phyloP scores from a whole-genome alignment of 208 protist species.

The Cochliopodium minus region DNA sequence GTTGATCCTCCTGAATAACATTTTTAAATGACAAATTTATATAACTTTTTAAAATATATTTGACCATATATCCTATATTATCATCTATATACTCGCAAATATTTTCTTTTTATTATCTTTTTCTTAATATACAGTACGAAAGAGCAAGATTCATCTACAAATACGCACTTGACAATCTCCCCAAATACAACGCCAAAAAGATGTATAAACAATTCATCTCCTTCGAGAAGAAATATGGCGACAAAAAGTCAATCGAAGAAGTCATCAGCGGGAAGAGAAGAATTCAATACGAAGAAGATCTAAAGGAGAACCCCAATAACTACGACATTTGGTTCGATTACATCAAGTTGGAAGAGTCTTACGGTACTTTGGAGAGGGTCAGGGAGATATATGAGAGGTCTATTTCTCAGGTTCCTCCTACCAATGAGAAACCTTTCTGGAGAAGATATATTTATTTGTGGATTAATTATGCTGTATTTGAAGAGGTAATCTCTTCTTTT shows the following conservation, averaged over 20 bases:
- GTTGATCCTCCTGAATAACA: too few species aligned
- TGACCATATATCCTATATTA: too few species aligned
- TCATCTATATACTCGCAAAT: constrained; percentile 6
- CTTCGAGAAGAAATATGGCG: constrained; percentile 61
- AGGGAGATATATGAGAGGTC: constrained; percentile 66
- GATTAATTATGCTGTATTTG: constrained; percentile 72
- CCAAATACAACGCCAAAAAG: constrained; percentile 38
- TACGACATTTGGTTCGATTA: constrained; percentile 85
- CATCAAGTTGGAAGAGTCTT: constrained; percentile 37
- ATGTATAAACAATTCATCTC: constrained; percentile 44
- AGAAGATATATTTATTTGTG: constrained; percentile 72
- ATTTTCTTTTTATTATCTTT: not conserved
- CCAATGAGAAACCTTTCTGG: constrained; percentile 48
- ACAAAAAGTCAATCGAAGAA: constrained; percentile 51
- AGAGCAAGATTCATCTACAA: constrained; percentile 60
- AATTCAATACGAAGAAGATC: constrained; percentile 63
- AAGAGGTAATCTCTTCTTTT: constrained; percentile 66
- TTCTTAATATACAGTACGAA: constrained; percentile 29
- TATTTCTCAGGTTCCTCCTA: constrained; percentile 52
- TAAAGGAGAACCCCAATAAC: constrained; percentile 42
- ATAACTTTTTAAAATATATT: too few species aligned
- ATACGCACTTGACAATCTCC: constrained; percentile 42
- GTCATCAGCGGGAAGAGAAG: constrained; percentile 55
- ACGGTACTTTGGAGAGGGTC: constrained; percentile 16
- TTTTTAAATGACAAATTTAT: too few species aligned